Evolutionary conservation across 768 basidiomycete species (phyloP), one percentile per base, ranked within the genome.

Genomic region (Hericium rajendrae): DNA sequence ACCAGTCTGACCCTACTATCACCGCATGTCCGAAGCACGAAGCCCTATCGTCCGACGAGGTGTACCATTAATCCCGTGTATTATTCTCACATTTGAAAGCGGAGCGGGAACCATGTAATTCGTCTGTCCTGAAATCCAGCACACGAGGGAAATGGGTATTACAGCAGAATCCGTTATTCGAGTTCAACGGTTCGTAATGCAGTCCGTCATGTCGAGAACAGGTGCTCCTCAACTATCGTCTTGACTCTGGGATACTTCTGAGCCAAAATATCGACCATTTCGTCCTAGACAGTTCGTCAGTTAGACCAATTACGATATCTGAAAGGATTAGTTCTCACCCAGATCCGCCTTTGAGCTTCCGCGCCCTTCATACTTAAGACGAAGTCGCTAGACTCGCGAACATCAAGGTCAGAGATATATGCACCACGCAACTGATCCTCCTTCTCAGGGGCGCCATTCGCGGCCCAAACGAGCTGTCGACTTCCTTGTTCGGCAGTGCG

Each of bases 391-490:
- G 69, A 63, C 54, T 72, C 68, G 0, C 41, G 50, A 3, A 67
- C 60, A 6, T 20, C 48, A 13, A 53, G 52, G 3, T 12, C 38
- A 41, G 40, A 58, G 4, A 71, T 26, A 22, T 41, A 69, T 2
- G 56, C 66, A 0, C 66, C 68, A n/a, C 63, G 62, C 61, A 70
- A 58, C 20, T 22, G 32, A 15, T 50, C 15, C 28, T 66, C 68
- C 2, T 64, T 39, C 3, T 66, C 56, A 16, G 60, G 63, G 43
- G 53, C 65, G 4, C 65, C 69, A 2, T 71, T 46, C 2, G 71
- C 71, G 6, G 56, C 66, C 37, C 66, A 72, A 3, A 75, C 48
- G 24, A 75, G 62, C 50, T 70, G 66, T 13, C 73, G 71, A 37
- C 70, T 69, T 1, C 73, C 74, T 46, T 71, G 63, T 56, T 73